Base-by-base conservation (phyloP, 2,329 filamentous ascomycete genomes). In the Cordyceps pruinosa region DNA sequence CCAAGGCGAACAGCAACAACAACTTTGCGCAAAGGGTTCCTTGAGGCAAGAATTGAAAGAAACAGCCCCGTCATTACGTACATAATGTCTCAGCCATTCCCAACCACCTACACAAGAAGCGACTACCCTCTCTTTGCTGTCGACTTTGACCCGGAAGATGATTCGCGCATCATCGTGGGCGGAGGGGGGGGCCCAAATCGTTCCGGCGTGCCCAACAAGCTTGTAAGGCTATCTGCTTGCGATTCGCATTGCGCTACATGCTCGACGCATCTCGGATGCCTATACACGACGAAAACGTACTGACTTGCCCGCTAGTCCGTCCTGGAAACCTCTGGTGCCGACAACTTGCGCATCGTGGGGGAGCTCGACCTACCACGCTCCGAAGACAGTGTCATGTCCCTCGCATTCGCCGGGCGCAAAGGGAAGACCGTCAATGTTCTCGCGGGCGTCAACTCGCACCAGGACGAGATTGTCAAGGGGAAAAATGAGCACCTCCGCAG, bases 361-460 rank as follows among this genome's bases (percentile, higher is more conserved):
- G 89, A 96, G 64, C 78, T 93, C 66, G 85, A 90, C 59, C 83
- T 96, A 49, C 88, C 88, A 60, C 81, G 84, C 64, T 84, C 92
- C 67, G 92, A 97, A 74, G 93, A 97, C 72, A 95, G 88, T 57
- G 89, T 96, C 58, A 90, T 88, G 62, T 92, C 88, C 56, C 78
- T 97, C 50, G 90, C 85, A 42, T 83, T 87, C 53, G 85, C 90
- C 62, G 80, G 74, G 67, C 80, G 66, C 71, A 81, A 75, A 72
- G 76, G 75, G 51, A 85, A 79, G 65, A 77, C 67, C 48, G 82
- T 81, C 25, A 69, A 77, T 44, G 46, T 75, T 54, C 85, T 89
- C 62, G 89, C 91, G 26, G 91, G 91, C 55, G 86, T 96, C 73
- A 97, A 96, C 70, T 91, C 90, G 59, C 88, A 86, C 58, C 79